phyloP scores from a whole-genome alignment of 78 protist genomes.

The Guillardia theta region DNA sequence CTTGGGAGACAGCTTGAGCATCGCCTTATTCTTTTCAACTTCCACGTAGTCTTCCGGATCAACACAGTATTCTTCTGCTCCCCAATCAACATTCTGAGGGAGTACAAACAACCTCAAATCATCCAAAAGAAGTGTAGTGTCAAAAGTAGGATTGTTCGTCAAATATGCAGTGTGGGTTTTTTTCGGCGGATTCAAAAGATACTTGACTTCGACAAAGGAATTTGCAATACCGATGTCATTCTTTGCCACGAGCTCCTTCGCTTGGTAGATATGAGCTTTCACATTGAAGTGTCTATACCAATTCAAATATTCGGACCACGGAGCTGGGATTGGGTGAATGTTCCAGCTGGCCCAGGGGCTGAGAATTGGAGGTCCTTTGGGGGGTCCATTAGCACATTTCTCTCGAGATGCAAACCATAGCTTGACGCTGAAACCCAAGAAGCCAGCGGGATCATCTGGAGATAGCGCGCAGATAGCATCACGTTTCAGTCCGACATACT shows the following conservation, averaged over 20 bases:
- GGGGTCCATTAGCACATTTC: background rate
- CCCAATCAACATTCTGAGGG: background rate
- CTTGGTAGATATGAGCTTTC: background rate
- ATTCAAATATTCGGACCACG: background rate
- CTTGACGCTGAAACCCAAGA: background rate
- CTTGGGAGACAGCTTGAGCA: background rate
- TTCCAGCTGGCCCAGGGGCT: background rate
- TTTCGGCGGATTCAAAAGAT: background rate
- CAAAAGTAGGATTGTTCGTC: slow-evolving; percentile 12
- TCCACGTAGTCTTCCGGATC: background rate
- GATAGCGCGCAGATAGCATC: background rate
- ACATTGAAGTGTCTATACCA: background rate
- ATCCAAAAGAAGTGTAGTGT: background rate
- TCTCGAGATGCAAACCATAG: background rate
- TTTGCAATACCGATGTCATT: background rate
- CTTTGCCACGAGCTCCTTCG: background rate
- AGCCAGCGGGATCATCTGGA: background rate
- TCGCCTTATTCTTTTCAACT: background rate
- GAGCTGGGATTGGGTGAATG: background rate
- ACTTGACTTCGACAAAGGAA: background rate
- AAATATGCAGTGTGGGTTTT: background rate
- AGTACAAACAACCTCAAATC: background rate
- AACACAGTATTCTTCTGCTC: background rate
- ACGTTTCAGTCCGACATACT: background rate
- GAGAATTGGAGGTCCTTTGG: slow-evolving; percentile 16